phyloP scores from a whole-genome alignment of 306 rosid species.

The cucumber (Cucumis sativus) region Cucumber_9930_V3 NC_026660.2:15049501-15050000 shows the following conservation, averaged over 20 bases:
- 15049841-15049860: constrained; percentile 96
- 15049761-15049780: constrained; percentile 10
- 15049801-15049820: neutral
- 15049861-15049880: constrained; percentile 66
- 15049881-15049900: constrained; percentile 74
- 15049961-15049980: constrained; percentile 89
- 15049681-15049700: constrained; percentile 88
- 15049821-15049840: neutral
- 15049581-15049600: neutral
- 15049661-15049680: constrained; percentile 58
- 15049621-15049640: neutral
- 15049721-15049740: constrained; percentile 79
- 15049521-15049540: neutral
- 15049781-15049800: neutral
- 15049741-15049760: constrained; percentile 85
- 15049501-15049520: neutral
- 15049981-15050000: constrained; percentile 83
- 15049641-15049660: constrained; percentile 25
- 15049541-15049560: neutral
- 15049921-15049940: constrained; percentile 59
- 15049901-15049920: constrained; percentile 89
- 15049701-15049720: constrained; percentile 97
- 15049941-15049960: constrained; percentile 77
- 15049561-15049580: neutral
- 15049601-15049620: neutral